Conservation (phyloP, 768 basidiomycete species). For the Podaxis sp. region DNA sequence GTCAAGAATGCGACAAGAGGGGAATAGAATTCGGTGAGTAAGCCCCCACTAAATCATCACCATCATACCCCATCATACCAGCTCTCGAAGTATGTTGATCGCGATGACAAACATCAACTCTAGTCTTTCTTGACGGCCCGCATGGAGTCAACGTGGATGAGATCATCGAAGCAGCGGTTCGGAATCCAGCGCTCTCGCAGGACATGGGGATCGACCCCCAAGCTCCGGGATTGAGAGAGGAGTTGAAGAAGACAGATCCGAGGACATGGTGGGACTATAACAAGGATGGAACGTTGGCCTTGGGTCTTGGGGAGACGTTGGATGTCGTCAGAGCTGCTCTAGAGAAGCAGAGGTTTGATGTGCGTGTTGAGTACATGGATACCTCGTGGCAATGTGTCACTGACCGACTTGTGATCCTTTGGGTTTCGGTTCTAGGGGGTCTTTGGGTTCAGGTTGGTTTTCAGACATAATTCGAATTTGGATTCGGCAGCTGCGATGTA, state of each 20-base stretch:
- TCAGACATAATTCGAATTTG: neutral
- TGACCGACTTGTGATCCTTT: conserved; percentile 1
- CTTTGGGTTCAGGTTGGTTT: conserved; percentile 54
- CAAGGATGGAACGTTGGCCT: conserved; percentile 46
- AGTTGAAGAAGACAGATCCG: conserved; percentile 41
- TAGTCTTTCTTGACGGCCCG: conserved; percentile 11
- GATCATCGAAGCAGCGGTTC: neutral
- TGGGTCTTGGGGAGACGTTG: conserved; percentile 62
- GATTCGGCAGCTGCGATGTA: neutral
- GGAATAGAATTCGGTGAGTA: conserved; percentile 13
- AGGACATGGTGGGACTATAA: conserved; percentile 75
- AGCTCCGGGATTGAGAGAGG: conserved; percentile 39
- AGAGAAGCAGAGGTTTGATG: conserved; percentile 62
- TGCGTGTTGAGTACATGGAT: conserved; percentile 32
- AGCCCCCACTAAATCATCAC: neutral
- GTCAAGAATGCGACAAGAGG: conserved; percentile 7
- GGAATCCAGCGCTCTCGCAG: neutral
- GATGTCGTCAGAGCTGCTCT: conserved; percentile 55
- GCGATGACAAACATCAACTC: neutral
- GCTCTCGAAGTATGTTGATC: neutral
- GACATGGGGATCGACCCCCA: neutral
- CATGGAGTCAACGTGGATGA: conserved; percentile 13
- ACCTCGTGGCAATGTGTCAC: conserved; percentile 1
- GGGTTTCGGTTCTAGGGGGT: conserved; percentile 49
- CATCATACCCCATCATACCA: neutral